These are phyloP conservation scores for Lumnitzera littorea DNA, from an alignment of 345 rosid species.

Conservation along the genomic window DNA sequence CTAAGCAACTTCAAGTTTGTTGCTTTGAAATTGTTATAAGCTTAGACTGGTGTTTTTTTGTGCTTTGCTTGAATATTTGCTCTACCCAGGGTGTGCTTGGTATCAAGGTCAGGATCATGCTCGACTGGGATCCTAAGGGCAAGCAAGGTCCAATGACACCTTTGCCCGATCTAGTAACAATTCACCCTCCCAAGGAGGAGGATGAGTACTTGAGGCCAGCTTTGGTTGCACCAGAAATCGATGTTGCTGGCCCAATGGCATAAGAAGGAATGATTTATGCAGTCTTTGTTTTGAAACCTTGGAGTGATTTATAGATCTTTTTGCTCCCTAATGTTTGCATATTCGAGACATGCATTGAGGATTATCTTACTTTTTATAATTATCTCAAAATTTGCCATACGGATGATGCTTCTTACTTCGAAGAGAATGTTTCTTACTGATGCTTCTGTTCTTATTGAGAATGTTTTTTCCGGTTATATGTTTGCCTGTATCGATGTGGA, in stretches of 20 bases:
- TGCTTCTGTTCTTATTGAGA: too few species aligned
- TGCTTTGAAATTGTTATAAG: too few species aligned
- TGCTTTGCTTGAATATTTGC: neutral
- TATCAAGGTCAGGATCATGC: slow-evolving; percentile 83
- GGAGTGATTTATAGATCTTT: slow-evolving; percentile 15
- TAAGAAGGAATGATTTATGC: slow-evolving; percentile 3
- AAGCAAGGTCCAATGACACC: slow-evolving; percentile 70
- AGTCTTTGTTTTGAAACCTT: neutral
- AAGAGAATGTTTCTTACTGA: too few species aligned
- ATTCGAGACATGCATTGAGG: slow-evolving; percentile 9
- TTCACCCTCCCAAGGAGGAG: slow-evolving; percentile 77
- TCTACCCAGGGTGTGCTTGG: slow-evolving; percentile 71
- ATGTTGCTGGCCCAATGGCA: slow-evolving; percentile 27
- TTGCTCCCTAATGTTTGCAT: too few species aligned
- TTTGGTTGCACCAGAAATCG: slow-evolving; percentile 23
- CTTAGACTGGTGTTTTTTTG: too few species aligned
- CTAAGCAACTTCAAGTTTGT: too few species aligned
- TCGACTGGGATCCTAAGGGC: slow-evolving; percentile 88
- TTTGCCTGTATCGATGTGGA: too few species aligned
- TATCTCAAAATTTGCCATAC: too few species aligned
- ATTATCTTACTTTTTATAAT: neutral
- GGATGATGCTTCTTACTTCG: too few species aligned
- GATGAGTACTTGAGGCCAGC: slow-evolving; percentile 19
- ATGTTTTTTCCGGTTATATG: too few species aligned
- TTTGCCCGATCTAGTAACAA: slow-evolving; percentile 71